A percentile compares a stretch with the other conserved stretches of the same genome.
Evolutionary conservation across 106 monocot genomes (phyloP).

Genomic region (Dendrobium huoshanense): DNA sequence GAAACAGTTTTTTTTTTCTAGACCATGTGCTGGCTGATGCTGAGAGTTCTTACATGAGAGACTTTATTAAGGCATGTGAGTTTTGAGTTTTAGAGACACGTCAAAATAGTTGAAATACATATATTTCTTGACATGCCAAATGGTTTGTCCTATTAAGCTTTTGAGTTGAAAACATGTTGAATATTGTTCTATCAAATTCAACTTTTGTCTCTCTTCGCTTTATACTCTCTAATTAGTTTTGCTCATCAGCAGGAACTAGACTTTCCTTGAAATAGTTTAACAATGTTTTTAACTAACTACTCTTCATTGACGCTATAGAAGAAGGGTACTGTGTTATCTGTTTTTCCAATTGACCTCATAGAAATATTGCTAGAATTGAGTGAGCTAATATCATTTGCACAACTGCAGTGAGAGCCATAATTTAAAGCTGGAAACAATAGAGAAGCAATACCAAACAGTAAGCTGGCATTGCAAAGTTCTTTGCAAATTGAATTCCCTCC

Average conservation of each 20-base stretch:
- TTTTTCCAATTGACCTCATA: neutral
- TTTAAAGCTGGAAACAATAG: slow-evolving; percentile 60
- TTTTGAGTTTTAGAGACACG: too few species aligned
- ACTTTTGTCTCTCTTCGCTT: too few species aligned
- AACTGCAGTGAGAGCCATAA: slow-evolving; percentile 53
- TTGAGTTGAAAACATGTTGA: too few species aligned
- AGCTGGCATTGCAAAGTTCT: neutral
- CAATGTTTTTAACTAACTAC: neutral
- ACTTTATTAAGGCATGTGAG: too few species aligned
- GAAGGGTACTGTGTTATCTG: neutral
- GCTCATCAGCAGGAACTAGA: neutral
- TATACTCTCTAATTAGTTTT: neutral
- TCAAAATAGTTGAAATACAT: too few species aligned
- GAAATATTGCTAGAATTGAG: neutral
- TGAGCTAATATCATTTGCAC: neutral
- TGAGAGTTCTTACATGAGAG: too few species aligned
- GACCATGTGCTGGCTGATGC: too few species aligned
- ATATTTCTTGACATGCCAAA: too few species aligned
- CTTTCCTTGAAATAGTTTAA: neutral
- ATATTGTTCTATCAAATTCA: too few species aligned
- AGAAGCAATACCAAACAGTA: slow-evolving; percentile 56
- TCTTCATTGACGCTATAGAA: neutral
- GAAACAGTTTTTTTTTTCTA: too few species aligned
- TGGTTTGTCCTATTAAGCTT: too few species aligned
- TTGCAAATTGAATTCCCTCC: neutral